These are phyloP conservation scores for Annulohypoxylon truncatum DNA, from an alignment of 2,329 filamentous ascomycete genomes.

Conservation along the genomic window DNA sequence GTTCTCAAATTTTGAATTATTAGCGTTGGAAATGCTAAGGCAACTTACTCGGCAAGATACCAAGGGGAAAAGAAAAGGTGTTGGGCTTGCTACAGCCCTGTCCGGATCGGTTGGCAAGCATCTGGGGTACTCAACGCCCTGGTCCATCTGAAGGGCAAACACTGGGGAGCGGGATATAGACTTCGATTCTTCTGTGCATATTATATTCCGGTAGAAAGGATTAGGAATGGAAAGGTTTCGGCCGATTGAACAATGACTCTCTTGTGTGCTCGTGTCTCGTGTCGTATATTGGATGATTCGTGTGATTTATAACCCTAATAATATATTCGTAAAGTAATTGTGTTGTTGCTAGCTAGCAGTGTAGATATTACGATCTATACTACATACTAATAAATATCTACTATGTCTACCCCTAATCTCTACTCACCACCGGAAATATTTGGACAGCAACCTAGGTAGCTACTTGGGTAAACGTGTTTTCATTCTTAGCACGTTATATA, in stretches of 20 bases:
- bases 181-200: conserved; percentile 38
- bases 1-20: conserved; percentile 13
- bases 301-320: background rate
- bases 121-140: conserved; percentile 12
- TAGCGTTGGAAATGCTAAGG: conserved; percentile 5
- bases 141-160: background rate
- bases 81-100: conserved; percentile 22
- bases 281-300: too few relatives aligned
- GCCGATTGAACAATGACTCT: background rate
- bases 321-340: background rate
- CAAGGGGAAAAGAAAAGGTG: conserved; percentile 21
- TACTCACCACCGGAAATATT: too few relatives aligned
- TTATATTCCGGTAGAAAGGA: conserved; percentile 21
- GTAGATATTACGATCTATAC: background rate
- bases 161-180: conserved; percentile 29
- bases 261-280: background rate
- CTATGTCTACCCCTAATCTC: too few relatives aligned
- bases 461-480: too few relatives aligned
- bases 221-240: conserved; percentile 25
- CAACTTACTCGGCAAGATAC: conserved; percentile 19
- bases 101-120: conserved; percentile 26
- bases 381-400: too few relatives aligned
- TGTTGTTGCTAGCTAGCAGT: background rate
- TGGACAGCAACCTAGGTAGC: too few relatives aligned
- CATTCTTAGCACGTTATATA: too few relatives aligned